phyloP scores from a whole-genome alignment of 2,329 filamentous ascomycete species.

The Arthrobotrys pseudoclavata region DNA sequence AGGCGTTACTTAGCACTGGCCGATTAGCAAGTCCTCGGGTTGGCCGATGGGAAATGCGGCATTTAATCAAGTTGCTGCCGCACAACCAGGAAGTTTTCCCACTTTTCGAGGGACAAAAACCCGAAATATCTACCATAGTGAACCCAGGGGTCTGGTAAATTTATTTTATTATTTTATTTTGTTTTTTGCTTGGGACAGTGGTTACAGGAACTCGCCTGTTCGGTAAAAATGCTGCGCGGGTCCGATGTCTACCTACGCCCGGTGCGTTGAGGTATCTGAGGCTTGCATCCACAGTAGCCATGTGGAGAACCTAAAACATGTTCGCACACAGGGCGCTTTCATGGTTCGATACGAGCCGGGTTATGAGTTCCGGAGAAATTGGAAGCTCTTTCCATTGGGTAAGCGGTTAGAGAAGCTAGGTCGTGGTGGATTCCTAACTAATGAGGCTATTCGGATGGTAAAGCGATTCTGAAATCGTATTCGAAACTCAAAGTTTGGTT shows the following conservation, averaged over 20 bases:
- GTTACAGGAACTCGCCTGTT: conserved; percentile 9
- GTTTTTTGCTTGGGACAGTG: not conserved
- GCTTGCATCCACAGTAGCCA: conserved; percentile 4
- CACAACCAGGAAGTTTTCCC: conserved; percentile 16
- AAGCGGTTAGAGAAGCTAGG: conserved; percentile 9
- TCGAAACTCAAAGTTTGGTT: conserved; percentile 12
- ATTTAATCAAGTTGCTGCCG: conserved; percentile 33
- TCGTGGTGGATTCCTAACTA: not conserved
- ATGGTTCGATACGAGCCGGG: conserved; percentile 16
- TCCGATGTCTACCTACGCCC: conserved; percentile 1
- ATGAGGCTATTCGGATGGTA: not conserved
- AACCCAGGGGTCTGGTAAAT: conserved; percentile 2
- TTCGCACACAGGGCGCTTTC: not conserved
- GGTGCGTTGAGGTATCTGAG: conserved; percentile 9
- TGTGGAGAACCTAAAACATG: conserved; percentile 24
- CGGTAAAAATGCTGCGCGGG: conserved; percentile 13
- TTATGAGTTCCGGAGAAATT: not conserved
- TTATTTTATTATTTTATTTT: not conserved
- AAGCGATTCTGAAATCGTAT: not conserved
- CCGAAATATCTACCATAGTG: not conserved
- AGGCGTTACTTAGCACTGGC: conserved; percentile 40
- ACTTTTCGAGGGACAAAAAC: not conserved
- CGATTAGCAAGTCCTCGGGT: not conserved
- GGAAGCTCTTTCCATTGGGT: conserved; percentile 22
- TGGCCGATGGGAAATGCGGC: conserved; percentile 30